Percentiles rank a stretch among this genome's conserved stretches.
phyloP scores from a whole-genome alignment of 73 alveolate species.

The Paramecium sonneborni region DNA sequence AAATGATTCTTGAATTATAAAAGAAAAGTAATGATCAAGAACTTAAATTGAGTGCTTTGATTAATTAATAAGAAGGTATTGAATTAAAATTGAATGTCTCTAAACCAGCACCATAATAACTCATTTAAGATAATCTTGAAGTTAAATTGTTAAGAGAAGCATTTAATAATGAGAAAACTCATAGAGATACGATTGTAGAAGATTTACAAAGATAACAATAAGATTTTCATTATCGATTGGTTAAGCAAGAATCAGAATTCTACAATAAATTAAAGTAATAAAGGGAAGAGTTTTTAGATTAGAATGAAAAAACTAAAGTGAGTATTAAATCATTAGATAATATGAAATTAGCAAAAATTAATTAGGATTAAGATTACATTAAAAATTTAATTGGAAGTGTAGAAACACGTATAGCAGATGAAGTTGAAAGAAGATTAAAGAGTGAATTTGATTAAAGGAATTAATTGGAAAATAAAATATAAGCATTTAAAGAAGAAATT shows the following conservation, averaged over 20 bases:
- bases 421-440: constrained; percentile 48
- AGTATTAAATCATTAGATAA: background rate
- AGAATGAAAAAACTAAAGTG: background rate
- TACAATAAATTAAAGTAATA: background rate
- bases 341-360: constrained; percentile 18
- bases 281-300: constrained; percentile 28
- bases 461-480: background rate
- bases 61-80: background rate
- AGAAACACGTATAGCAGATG: constrained; percentile 41
- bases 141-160: constrained; percentile 16
- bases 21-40: background rate
- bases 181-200: background rate
- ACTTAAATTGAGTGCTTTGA: background rate
- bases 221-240: constrained; percentile 12
- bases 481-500: constrained; percentile 43
- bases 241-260: background rate
- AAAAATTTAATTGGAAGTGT: constrained; percentile 29
- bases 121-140: background rate
- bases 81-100: constrained; percentile 11
- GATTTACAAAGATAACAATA: constrained; percentile 33
- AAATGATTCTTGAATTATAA: background rate
- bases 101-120: background rate
- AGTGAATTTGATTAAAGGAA: constrained; percentile 41
- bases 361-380: constrained; percentile 26
- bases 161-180: constrained; percentile 14